Conservation (phyloP, 306 rosid species). For the Pueraria montana region DNA sequence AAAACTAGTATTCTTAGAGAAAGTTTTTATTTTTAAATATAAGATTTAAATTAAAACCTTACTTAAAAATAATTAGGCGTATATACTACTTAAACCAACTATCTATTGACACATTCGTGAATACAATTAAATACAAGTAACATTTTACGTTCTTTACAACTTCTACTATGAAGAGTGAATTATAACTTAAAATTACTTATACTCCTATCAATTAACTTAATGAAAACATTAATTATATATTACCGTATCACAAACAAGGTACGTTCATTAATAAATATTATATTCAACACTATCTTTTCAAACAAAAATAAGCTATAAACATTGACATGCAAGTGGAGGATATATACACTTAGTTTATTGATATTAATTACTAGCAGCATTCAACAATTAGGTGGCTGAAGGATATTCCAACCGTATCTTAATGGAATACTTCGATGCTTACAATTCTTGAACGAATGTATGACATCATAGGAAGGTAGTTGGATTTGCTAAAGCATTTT, state of each 20-base stretch:
- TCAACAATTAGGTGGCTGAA: neutral
- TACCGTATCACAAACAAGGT: neutral
- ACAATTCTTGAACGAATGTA: neutral
- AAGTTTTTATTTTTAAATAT: too few relatives aligned
- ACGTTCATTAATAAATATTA: neutral
- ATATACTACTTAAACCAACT: too few relatives aligned
- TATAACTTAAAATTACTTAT: neutral
- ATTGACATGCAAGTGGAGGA: neutral
- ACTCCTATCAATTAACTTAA: neutral
- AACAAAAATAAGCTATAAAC: neutral
- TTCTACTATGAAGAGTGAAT: neutral
- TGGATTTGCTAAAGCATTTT: conserved; percentile 33
- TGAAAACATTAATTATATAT: neutral
- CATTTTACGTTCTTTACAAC: neutral
- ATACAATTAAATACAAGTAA: too few relatives aligned
- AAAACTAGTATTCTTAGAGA: too few relatives aligned
- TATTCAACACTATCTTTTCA: neutral
- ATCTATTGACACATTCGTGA: too few relatives aligned
- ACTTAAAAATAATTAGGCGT: too few relatives aligned
- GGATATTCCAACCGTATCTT: conserved; percentile 31
- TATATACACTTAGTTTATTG: neutral
- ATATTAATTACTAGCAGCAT: neutral
- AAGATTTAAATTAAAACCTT: too few relatives aligned
- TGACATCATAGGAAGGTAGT: conserved; percentile 32
- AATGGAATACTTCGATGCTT: conserved; percentile 18